Percentiles rank a stretch among this genome's conserved stretches.
Conservation (phyloP, 225 moss, liverwort and hornwort species). For the Polytrichum formosum region DNA sequence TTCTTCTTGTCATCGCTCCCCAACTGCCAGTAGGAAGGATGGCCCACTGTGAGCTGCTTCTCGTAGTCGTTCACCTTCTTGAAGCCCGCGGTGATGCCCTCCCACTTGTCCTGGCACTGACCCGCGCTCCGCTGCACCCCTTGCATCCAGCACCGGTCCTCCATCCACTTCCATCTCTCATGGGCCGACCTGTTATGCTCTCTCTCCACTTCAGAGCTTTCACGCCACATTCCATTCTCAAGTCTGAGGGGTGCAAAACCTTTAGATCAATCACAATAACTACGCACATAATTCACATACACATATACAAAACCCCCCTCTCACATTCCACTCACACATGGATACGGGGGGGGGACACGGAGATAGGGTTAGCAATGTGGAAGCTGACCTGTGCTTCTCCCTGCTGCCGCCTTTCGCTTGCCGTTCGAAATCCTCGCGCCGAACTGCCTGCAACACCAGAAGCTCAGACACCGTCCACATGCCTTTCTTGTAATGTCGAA, state of each 20-base stretch:
- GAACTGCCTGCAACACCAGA: slow-evolving; percentile 76
- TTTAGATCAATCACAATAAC: slow-evolving; percentile 16
- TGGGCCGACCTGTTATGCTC: slow-evolving; percentile 80
- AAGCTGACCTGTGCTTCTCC: slow-evolving; percentile 56
- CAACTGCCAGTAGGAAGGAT: slow-evolving; percentile 87
- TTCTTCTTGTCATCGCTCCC: slow-evolving; percentile 90
- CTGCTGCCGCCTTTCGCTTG: slow-evolving; percentile 77
- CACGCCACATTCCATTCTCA: slow-evolving; percentile 56
- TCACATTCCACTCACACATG: no score
- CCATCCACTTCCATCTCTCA: slow-evolving; percentile 96
- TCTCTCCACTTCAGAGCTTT: slow-evolving; percentile 53
- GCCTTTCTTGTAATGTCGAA: slow-evolving; percentile 71
- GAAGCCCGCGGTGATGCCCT: slow-evolving; percentile 87
- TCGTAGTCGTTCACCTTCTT: slow-evolving; percentile 97
- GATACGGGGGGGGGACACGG: no score
- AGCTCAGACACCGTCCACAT: slow-evolving; percentile 98
- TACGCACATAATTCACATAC: background rate
- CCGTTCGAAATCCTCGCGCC: slow-evolving; percentile 86
- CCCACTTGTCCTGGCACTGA: slow-evolving; percentile 97
- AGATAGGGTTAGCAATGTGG: slow-evolving; percentile 3
- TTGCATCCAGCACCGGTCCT: slow-evolving; percentile 93
- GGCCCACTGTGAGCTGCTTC: slow-evolving; percentile 67
- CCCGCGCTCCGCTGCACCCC: slow-evolving; percentile 88
- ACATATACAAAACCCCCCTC: no score
- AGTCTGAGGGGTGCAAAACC: slow-evolving; percentile 31